Base-by-base conservation (phyloP, 1,139 yeast genomes). In the Sugiyamaella paludigena region DNA sequence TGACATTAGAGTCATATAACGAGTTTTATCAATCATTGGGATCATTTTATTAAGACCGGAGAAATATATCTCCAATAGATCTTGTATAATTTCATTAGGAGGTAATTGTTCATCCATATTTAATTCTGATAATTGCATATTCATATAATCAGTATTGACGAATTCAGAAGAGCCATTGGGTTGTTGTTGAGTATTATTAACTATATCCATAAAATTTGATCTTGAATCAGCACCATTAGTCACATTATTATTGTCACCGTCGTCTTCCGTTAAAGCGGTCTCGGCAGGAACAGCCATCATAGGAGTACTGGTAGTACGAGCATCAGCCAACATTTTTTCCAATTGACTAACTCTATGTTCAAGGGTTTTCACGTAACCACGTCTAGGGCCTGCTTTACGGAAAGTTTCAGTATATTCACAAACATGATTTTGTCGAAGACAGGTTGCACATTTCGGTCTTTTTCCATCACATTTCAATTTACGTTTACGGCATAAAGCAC, bases 401-500 rank as follows among this genome's bases (percentile, higher is more conserved):
- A 61, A 58, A 8, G 53, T 43, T 30, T 58, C 61, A 45, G 61
- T 56, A 49, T 66, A 66, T 35, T 56, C 60, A 51, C 70, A 66
- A 3, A 47, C 54, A 35, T 57, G 60, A 31, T 57, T 53, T 24
- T 56, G 54, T 24, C 63, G 57, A 12, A 48, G 35, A 46, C 70
- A 66, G 15, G 65, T 58, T 12, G 60, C 51, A 51, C 70, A 66
- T 9, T 55, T 36, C 2, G 70, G 70, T 28, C 58, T 56, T 7
- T 37, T 49, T 15, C 70, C 68, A 47, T 65, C 65, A 46, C 70
- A 66, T 40, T 63, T 63, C 33, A 65, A 58, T 52, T 66, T 66
- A n/a, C 70, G 58, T 37, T 57, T 57, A 13, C 70, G 58, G 47
- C 70, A 66, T 13, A 57, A 45, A 35, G 56, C 55, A 46, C 70